phyloP scores from a whole-genome alignment of 345 rosid species.

The Leavenworthia alabamica region DNA sequence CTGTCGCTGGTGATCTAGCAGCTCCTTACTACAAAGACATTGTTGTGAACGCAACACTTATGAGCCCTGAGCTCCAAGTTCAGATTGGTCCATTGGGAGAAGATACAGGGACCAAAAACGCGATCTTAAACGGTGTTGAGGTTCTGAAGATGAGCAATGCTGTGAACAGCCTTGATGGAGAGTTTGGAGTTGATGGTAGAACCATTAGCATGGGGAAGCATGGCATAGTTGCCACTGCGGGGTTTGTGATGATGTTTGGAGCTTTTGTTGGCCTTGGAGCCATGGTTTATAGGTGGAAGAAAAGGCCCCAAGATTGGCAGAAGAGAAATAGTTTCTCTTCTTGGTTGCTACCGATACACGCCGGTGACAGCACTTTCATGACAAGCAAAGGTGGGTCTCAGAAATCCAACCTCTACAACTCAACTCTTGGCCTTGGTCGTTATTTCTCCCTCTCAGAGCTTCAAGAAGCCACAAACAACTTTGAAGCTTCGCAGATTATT shows the following conservation, averaged over 20 bases:
- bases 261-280: constrained; percentile 81
- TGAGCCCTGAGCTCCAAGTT: constrained; percentile 39
- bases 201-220: constrained; percentile 25
- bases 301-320: constrained; percentile 82
- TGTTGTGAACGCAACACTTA: constrained; percentile 49
- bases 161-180: constrained; percentile 68
- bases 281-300: constrained; percentile 73
- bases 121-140: constrained; percentile 70
- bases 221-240: constrained; percentile 57
- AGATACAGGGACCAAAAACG: constrained; percentile 46
- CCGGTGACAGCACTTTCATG: constrained; percentile 61
- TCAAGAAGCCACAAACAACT: constrained; percentile 69
- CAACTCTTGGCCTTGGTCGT: constrained; percentile 62
- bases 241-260: constrained; percentile 88
- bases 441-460: constrained; percentile 58
- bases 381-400: constrained; percentile 58
- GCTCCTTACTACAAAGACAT: constrained; percentile 65
- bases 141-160: constrained; percentile 68
- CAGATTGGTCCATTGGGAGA: constrained; percentile 61
- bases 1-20: constrained; percentile 36
- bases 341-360: constrained; percentile 73
- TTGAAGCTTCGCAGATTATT: constrained; percentile 52
- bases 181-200: constrained; percentile 61
- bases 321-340: constrained; percentile 75
- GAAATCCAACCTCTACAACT: constrained; percentile 47